Conservation (phyloP, 495 filamentous ascomycete genomes). For the Elaphomyces granulatus region DNA sequence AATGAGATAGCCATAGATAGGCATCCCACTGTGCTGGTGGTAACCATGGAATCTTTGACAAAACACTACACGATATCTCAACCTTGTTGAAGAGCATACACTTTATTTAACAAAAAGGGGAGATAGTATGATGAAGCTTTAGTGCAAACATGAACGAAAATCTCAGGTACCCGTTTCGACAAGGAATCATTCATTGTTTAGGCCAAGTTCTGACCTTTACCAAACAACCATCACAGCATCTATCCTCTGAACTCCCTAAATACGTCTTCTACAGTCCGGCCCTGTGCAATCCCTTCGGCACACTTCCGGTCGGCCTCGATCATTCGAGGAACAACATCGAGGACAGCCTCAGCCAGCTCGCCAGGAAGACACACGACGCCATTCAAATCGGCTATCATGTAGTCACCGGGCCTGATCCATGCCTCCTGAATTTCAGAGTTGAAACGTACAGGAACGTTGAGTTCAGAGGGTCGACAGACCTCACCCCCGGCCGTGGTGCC, state of each 20-base stretch:
- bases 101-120: no score
- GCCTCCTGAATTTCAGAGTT: constrained; percentile 27
- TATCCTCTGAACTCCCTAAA: constrained; percentile 27
- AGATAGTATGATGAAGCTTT: no score
- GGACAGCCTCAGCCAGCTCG: constrained; percentile 30
- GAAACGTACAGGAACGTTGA: constrained; percentile 16
- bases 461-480: constrained; percentile 12
- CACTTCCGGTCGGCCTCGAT: constrained; percentile 41
- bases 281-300: constrained; percentile 33
- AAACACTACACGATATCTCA: no score
- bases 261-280: constrained; percentile 38
- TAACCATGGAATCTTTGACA: no score
- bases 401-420: constrained; percentile 37
- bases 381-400: constrained; percentile 39
- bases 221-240: no score
- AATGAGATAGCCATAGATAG: no score
- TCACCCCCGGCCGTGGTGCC: constrained; percentile 35
- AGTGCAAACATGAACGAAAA: no score
- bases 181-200: no score
- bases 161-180: no score
- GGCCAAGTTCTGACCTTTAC: no score
- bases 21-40: no score
- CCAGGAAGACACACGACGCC: constrained; percentile 34
- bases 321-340: constrained; percentile 34
- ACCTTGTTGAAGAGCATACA: no score